These are phyloP conservation scores for Lepiota venenata DNA, from an alignment of 768 basidiomycete genomes.

Conservation along the genomic window DNA sequence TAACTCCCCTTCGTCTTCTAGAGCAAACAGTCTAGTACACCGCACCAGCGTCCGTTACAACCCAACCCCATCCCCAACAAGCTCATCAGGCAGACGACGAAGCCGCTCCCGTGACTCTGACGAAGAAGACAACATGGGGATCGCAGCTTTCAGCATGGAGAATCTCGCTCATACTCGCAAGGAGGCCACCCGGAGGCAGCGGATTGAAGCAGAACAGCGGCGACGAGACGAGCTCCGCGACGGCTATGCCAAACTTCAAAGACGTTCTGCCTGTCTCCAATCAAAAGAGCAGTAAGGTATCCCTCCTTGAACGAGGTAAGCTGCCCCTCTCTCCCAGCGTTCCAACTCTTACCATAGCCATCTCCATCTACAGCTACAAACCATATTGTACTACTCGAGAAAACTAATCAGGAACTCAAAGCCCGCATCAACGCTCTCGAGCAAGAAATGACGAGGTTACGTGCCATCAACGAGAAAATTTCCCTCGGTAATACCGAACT, in stretches of 20 bases:
- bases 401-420: conserved; percentile 68
- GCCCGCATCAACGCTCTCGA: conserved; percentile 64
- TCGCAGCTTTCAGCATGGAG: conserved; percentile 49
- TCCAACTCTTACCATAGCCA: conserved; percentile 13
- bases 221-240: conserved; percentile 87
- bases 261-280: conserved; percentile 84
- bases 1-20: conserved; percentile 76
- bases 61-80: conserved; percentile 78
- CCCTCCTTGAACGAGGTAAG: conserved; percentile 82
- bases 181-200: conserved; percentile 79
- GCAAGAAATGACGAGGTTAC: conserved; percentile 65
- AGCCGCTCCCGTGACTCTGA: conserved; percentile 76
- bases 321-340: conserved; percentile 13
- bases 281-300: conserved; percentile 91
- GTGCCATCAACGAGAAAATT: conserved; percentile 80
- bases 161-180: conserved; percentile 76
- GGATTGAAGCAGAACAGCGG: conserved; percentile 89
- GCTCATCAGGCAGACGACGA: conserved; percentile 67
- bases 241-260: conserved; percentile 84
- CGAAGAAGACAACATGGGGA: conserved; percentile 72
- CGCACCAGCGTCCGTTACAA: conserved; percentile 65
- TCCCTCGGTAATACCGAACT: conserved; percentile 59
- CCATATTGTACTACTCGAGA: conserved; percentile 72
- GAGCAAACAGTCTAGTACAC: conserved; percentile 75
- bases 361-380: conserved; percentile 56